Evolutionary conservation across 75 land plant genomes (phyloP), one percentile per base, ranked within the genome.

Genomic region (Chamaecyparis obtusa): DNA sequence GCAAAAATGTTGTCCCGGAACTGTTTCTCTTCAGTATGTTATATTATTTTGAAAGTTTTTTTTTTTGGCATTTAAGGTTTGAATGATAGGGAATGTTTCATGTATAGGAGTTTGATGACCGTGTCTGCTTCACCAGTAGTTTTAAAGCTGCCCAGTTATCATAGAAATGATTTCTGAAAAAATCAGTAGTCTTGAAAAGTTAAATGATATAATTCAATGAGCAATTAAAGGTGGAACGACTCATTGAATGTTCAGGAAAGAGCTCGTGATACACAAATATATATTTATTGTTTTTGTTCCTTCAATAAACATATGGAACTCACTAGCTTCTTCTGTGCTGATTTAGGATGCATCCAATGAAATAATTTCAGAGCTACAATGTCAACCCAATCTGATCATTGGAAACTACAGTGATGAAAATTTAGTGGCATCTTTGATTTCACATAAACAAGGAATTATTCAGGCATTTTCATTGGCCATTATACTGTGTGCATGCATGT

Each of bases 341-440:
- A 17, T 37, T 37, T 88, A 95, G 96, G 96, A 95, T 86, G 95
- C 86, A 19, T 78, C 85, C n/a, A 87, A 83, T 88, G 96, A 95
- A 86, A 89, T 95, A 46, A 85, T 90, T 71, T 91, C 93, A 0
- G 96, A 95, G 85, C 85, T 95, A 35, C 84, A 90, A n/a, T 92
- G 94, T 17, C 87, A 75, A 77, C 96, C 96, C 57, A 95, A 95
- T 88, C 89, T 95, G 83, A 91, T 95, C 24, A 94, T 95, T 90
- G 96, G 96, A 43, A 95, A 95, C 87, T 95, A 95, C 85, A 94
- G 94, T 84, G 96, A 95, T 89, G 96, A 95, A 87, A 95, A 95
- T 87, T 89, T 95, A 55, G 96, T 95, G 85, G 96, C 96, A 41
- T 92, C 96, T 16, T 85, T 95, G 79, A 83, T 95, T 46, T 78